Evolutionary conservation across 805 yeast species (phyloP).

Genomic region (Ogataea degrootiae): DNA sequence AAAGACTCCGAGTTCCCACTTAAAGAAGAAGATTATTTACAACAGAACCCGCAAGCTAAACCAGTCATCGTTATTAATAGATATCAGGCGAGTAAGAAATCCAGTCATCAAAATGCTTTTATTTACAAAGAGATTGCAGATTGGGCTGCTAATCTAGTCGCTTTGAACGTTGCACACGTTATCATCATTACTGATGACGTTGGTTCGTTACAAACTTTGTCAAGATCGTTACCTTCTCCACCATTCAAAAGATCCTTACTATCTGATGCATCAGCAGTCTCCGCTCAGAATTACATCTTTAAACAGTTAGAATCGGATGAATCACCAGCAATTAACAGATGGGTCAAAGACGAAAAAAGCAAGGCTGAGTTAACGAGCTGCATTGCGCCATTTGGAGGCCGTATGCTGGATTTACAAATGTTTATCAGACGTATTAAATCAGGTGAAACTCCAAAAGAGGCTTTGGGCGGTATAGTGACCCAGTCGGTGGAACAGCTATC

Average conservation of each 20-base stretch:
- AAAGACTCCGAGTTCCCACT: slow-evolving; percentile 15
- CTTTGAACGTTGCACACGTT: slow-evolving; percentile 83
- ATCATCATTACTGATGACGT: slow-evolving; percentile 83
- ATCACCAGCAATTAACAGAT: slow-evolving; percentile 7
- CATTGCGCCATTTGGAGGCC: slow-evolving; percentile 82
- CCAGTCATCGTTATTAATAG: slow-evolving; percentile 85
- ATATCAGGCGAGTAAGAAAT: slow-evolving; percentile 50
- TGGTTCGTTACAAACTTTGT: slow-evolving; percentile 63
- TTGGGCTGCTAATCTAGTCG: slow-evolving; percentile 80
- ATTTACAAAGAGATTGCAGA: slow-evolving; percentile 73
- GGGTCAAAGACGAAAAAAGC: slow-evolving; percentile 13
- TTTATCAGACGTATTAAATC: slow-evolving; percentile 82
- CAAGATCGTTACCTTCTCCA: slow-evolving; percentile 77
- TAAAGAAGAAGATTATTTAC: slow-evolving; percentile 77
- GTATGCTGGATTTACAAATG: slow-evolving; percentile 90
- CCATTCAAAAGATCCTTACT: slow-evolving; percentile 72
- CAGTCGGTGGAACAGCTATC: slow-evolving; percentile 88
- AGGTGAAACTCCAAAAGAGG: slow-evolving; percentile 79
- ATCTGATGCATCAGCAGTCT: slow-evolving; percentile 72
- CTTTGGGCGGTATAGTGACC: slow-evolving; percentile 70
- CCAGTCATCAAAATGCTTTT: slow-evolving; percentile 55
- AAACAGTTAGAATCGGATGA: slow-evolving; percentile 40
- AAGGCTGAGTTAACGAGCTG: slow-evolving; percentile 43
- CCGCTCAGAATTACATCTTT: slow-evolving; percentile 67
- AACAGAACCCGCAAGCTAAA: slow-evolving; percentile 77